Conservation (phyloP, 768 basidiomycete species). For the Tricholoma terreum region DNA sequence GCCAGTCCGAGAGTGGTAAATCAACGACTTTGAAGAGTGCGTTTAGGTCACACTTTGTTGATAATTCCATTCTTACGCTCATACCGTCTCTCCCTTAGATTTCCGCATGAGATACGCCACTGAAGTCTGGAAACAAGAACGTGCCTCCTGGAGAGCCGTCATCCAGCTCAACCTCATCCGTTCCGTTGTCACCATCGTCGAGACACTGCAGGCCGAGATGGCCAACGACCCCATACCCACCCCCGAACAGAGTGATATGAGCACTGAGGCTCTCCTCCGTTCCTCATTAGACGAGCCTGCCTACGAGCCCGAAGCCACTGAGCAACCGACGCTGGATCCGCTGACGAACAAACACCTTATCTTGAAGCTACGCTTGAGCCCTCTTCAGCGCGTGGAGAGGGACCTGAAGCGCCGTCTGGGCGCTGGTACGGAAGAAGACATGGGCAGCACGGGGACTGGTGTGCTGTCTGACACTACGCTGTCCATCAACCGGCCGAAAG, state of each 20-base stretch:
- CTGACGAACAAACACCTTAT: slow-evolving; percentile 33
- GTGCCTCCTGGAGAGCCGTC: slow-evolving; percentile 69
- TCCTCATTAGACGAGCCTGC: slow-evolving; percentile 33
- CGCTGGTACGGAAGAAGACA: slow-evolving; percentile 35
- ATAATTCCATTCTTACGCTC: background rate
- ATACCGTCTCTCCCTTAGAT: slow-evolving; percentile 36
- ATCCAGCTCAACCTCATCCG: slow-evolving; percentile 78
- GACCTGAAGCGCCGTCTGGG: slow-evolving; percentile 40
- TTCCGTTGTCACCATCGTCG: slow-evolving; percentile 60
- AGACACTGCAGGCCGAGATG: slow-evolving; percentile 51
- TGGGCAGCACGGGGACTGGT: slow-evolving; percentile 10
- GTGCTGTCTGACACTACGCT: slow-evolving; percentile 10
- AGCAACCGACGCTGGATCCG: background rate
- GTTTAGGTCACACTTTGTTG: slow-evolving; percentile 11
- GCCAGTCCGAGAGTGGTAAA: slow-evolving; percentile 64
- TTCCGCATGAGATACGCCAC: slow-evolving; percentile 67
- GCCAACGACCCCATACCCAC: slow-evolving; percentile 24
- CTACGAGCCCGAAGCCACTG: background rate
- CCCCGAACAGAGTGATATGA: background rate
- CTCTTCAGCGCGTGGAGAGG: slow-evolving; percentile 37
- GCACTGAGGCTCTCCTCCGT: slow-evolving; percentile 3
- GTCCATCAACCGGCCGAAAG: slow-evolving; percentile 1
- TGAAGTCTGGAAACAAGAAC: slow-evolving; percentile 61
- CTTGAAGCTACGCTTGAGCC: slow-evolving; percentile 36
- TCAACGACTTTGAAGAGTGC: slow-evolving; percentile 59